A percentile compares a stretch with the other conserved stretches of the same genome.
Evolutionary conservation across 2,329 filamentous ascomycete species (phyloP).

Genomic region (Sordariomycetes sp.): DNA sequence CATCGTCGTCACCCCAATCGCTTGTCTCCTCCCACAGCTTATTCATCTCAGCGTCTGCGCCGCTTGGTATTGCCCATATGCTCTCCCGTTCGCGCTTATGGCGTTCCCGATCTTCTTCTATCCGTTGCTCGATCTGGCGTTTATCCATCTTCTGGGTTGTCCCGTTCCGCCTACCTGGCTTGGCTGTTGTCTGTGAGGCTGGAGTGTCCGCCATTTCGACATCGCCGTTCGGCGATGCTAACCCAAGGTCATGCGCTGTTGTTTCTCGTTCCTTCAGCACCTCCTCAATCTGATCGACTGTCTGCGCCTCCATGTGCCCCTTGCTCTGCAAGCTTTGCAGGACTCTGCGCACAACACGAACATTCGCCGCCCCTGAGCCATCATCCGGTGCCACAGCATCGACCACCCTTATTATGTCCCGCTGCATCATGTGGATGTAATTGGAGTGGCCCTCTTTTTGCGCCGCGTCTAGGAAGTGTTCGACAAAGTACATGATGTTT

Average conservation of each 20-base stretch:
- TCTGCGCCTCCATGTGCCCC: slow-evolving; percentile 62
- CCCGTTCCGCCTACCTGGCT: slow-evolving; percentile 18
- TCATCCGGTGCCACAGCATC: slow-evolving; percentile 85
- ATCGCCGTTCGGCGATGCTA: slow-evolving; percentile 39
- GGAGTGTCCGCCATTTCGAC: slow-evolving; percentile 28
- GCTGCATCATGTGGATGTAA: slow-evolving; percentile 90
- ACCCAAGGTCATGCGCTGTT: slow-evolving; percentile 44
- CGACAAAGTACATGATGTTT: slow-evolving; percentile 99
- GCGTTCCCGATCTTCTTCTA: slow-evolving; percentile 91
- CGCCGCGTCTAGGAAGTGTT: slow-evolving; percentile 84
- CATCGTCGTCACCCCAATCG: slow-evolving; percentile 82
- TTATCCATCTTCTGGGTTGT: slow-evolving; percentile 55
- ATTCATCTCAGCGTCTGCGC: slow-evolving; percentile 59
- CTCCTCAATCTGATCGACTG: slow-evolving; percentile 71
- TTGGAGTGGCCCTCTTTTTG: slow-evolving; percentile 65
- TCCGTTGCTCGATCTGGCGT: slow-evolving; percentile 85
- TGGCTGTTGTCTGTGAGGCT: slow-evolving; percentile 29
- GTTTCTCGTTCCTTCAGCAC: slow-evolving; percentile 73
- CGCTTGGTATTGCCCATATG: slow-evolving; percentile 76
- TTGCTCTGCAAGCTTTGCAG: slow-evolving; percentile 63
- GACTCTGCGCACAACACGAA: slow-evolving; percentile 80
- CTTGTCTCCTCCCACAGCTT: slow-evolving; percentile 82
- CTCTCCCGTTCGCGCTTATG: slow-evolving; percentile 88
- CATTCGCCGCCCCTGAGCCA: slow-evolving; percentile 82
- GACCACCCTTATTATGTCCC: slow-evolving; percentile 84